Conservation (phyloP, 345 rosid species). For the Hypericum androsaemum region DNA sequence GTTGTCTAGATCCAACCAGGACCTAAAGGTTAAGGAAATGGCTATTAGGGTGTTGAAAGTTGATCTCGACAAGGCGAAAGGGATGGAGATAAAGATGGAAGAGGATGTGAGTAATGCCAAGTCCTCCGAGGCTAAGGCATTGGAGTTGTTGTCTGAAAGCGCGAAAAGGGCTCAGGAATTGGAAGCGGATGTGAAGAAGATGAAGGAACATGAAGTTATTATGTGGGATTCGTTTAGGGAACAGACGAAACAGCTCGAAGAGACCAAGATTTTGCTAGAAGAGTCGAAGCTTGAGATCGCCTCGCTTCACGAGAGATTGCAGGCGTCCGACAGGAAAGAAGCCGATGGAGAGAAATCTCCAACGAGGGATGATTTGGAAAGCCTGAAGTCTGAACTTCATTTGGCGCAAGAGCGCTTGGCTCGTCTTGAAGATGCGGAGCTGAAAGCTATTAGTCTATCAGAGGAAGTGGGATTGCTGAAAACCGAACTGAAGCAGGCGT, state of each 20-base stretch:
- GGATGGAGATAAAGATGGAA: slow-evolving; percentile 23
- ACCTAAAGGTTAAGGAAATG: slow-evolving; percentile 36
- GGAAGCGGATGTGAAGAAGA: slow-evolving; percentile 33
- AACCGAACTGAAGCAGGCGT: slow-evolving; percentile 38
- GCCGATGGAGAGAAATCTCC: slow-evolving; percentile 12
- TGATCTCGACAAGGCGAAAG: slow-evolving; percentile 25
- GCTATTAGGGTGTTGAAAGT: slow-evolving; percentile 24
- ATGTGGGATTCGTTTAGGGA: slow-evolving; percentile 27
- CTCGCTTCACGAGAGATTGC: slow-evolving; percentile 18
- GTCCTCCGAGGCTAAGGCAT: slow-evolving; percentile 18
- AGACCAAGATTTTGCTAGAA: slow-evolving; percentile 35
- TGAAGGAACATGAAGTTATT: slow-evolving; percentile 32
- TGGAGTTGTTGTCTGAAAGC: slow-evolving; percentile 21
- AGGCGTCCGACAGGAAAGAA: slow-evolving; percentile 7
- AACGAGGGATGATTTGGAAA: slow-evolving; percentile 15
- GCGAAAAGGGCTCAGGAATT: slow-evolving; percentile 30
- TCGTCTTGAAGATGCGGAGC: slow-evolving; percentile 26
- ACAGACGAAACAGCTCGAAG: slow-evolving; percentile 36
- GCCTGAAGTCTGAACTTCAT: slow-evolving; percentile 32
- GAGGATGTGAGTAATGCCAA: slow-evolving; percentile 15
- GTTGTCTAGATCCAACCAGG: slow-evolving; percentile 20
- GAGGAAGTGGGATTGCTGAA: slow-evolving; percentile 33
- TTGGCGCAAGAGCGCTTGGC: slow-evolving; percentile 19
- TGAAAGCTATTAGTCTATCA: slow-evolving; percentile 16
- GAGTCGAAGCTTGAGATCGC: slow-evolving; percentile 37